A percentile compares a stretch with the other conserved stretches of the same genome.
Evolutionary conservation across 1,284 basidiomycete genomes (phyloP).

Genomic region (Cerioporus squamosus): DNA sequence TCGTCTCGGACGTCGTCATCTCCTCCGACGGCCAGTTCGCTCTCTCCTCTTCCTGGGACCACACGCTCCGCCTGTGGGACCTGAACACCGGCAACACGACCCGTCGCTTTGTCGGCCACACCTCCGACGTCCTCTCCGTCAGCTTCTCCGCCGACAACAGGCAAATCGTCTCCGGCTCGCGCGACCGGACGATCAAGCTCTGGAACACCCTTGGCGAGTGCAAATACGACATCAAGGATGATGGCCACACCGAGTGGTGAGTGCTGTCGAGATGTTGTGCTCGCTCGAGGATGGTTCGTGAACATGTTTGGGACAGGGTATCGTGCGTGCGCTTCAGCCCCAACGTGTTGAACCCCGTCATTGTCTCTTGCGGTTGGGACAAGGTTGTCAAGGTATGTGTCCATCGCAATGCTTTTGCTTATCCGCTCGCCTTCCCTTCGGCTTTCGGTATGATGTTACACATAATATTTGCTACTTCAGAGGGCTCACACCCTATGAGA

Average conservation of each 20-base stretch:
- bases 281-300: slow-evolving; percentile 4
- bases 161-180: slow-evolving; percentile 98
- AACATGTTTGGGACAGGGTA: slow-evolving; percentile 63
- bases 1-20: slow-evolving; percentile 99
- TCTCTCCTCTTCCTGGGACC: slow-evolving; percentile 99
- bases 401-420: slow-evolving; percentile 1
- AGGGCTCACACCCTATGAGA: slow-evolving; percentile 74
- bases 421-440: slow-evolving; percentile 15
- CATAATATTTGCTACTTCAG: slow-evolving; percentile 88
- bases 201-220: slow-evolving; percentile 99
- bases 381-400: slow-evolving; percentile 97
- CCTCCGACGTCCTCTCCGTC: slow-evolving; percentile 96
- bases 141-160: slow-evolving; percentile 98
- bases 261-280: slow-evolving; percentile 26
- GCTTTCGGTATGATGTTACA: slow-evolving; percentile 48
- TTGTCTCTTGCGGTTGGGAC: slow-evolving; percentile 99
- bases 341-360: slow-evolving; percentile 97
- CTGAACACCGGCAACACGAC: slow-evolving; percentile 95
- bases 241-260: slow-evolving; percentile 95
- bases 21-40: slow-evolving; percentile 99
- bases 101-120: slow-evolving; percentile 98
- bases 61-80: slow-evolving; percentile 99
- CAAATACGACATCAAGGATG: slow-evolving; percentile 99
- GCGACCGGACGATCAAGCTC: slow-evolving; percentile 98
- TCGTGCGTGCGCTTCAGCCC: slow-evolving; percentile 99